Evolutionary conservation across 1,284 basidiomycete genomes (phyloP).

Genomic region (Ceratobasidium sp.): DNA sequence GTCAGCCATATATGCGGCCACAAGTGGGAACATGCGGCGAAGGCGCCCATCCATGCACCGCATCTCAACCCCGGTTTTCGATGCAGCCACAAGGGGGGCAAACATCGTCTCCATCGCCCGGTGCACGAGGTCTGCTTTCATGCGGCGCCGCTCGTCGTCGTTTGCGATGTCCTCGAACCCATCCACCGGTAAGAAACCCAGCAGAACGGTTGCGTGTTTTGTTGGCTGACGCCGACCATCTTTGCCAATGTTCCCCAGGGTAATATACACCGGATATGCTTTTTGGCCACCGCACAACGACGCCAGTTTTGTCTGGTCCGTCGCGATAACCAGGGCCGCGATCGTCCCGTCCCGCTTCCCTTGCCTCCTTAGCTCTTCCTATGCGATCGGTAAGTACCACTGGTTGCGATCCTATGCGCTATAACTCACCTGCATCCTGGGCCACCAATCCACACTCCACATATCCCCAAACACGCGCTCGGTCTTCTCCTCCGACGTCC

Average conservation of each 20-base stretch:
- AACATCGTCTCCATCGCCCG: conserved; percentile 35
- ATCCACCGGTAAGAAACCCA: conserved; percentile 38
- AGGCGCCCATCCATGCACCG: conserved; percentile 18
- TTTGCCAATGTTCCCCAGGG: conserved; percentile 42
- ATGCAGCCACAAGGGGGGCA: conserved; percentile 5
- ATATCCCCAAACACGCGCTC: neutral
- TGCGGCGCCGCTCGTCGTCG: neutral
- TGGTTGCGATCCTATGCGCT: too few species aligned
- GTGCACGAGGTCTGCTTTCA: conserved; percentile 43
- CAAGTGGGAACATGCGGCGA: conserved; percentile 15
- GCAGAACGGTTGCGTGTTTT: conserved; percentile 21
- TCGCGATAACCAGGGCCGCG: neutral
- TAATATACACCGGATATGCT: conserved; percentile 41
- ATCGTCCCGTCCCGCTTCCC: conserved; percentile 2
- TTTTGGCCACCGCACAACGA: conserved; percentile 26
- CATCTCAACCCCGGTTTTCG: conserved; percentile 13
- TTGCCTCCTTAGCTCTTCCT: neutral
- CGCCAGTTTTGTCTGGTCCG: conserved; percentile 44
- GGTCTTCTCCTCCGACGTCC: neutral
- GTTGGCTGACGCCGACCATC: conserved; percentile 24
- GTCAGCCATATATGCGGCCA: conserved; percentile 44
- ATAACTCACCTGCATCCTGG: neutral
- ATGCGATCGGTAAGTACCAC: too few species aligned
- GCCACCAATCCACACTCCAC: conserved; percentile 6
- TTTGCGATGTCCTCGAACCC: conserved; percentile 27